These are phyloP conservation scores for Euptelea pleiosperma DNA, from an alignment of 164 flowering plant species.

Conservation along the genomic window DNA sequence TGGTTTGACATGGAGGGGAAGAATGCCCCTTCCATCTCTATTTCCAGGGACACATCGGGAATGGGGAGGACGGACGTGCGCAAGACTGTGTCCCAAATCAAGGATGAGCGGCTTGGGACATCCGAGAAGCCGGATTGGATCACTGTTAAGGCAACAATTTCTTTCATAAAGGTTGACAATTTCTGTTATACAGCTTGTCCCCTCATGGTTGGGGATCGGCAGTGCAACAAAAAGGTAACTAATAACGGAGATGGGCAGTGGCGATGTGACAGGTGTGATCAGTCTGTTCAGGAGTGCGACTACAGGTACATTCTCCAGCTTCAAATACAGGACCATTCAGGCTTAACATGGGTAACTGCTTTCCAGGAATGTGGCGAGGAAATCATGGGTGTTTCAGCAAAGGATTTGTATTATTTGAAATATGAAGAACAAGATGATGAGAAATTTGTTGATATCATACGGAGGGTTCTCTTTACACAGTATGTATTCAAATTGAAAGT, in stretches of 20 bases:
- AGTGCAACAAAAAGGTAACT: slow-evolving; percentile 84
- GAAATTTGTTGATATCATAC: slow-evolving; percentile 46
- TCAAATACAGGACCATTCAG: slow-evolving; percentile 92
- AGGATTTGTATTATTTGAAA: slow-evolving; percentile 61
- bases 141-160: slow-evolving; percentile 55
- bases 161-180: slow-evolving; percentile 63
- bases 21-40: slow-evolving; percentile 45
- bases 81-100: slow-evolving; percentile 79
- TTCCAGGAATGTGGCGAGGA: slow-evolving; percentile 93
- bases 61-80: slow-evolving; percentile 51
- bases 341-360: slow-evolving; percentile 90
- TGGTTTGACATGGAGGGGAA: slow-evolving; percentile 83
- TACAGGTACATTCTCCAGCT: slow-evolving; percentile 82
- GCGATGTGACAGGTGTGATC: slow-evolving; percentile 89
- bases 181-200: slow-evolving; percentile 97
- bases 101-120: slow-evolving; percentile 87
- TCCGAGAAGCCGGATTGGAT: slow-evolving; percentile 98
- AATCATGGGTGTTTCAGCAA: slow-evolving; percentile 79
- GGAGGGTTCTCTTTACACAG: slow-evolving; percentile 53
- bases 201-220: slow-evolving; percentile 69
- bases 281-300: slow-evolving; percentile 70
- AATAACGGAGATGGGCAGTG: slow-evolving; percentile 96
- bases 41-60: slow-evolving; percentile 65
- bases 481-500: slow-evolving; percentile 80
- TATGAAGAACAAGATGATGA: slow-evolving; percentile 77